Conservation (phyloP, 2,329 filamentous ascomycete genomes). For the Pseudonectria buxi region DNA sequence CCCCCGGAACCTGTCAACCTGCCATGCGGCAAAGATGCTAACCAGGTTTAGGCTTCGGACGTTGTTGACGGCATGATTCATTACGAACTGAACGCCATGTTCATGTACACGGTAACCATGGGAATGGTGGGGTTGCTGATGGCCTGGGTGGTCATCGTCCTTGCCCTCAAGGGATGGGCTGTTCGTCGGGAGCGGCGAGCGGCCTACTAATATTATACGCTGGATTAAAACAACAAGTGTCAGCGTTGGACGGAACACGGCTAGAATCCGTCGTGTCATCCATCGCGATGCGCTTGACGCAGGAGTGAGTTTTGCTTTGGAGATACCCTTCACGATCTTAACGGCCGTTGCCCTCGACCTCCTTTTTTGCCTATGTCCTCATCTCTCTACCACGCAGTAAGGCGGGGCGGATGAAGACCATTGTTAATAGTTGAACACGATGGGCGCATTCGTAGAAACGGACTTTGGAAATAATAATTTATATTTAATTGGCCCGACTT, state of each 20-base stretch:
- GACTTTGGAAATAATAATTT: no score
- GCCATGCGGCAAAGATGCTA: slow-evolving; percentile 13
- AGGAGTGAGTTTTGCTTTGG: slow-evolving; percentile 11
- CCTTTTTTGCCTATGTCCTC: not conserved
- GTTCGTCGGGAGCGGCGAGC: slow-evolving; percentile 37
- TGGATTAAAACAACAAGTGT: not conserved
- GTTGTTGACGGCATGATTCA: slow-evolving; percentile 70
- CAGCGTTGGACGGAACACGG: not conserved
- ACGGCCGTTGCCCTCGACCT: slow-evolving; percentile 5
- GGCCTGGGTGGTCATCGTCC: slow-evolving; percentile 71
- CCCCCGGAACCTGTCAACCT: not conserved
- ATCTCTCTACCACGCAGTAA: no score
- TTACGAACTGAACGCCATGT: slow-evolving; percentile 81
- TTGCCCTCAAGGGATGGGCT: slow-evolving; percentile 87
- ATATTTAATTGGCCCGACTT: no score
- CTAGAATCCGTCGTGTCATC: slow-evolving; percentile 1
- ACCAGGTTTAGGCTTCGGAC: slow-evolving; percentile 55
- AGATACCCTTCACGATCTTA: slow-evolving; percentile 20
- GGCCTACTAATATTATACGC: slow-evolving; percentile 1
- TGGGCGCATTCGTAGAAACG: not conserved
- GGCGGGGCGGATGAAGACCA: no score
- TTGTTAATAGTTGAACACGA: no score
- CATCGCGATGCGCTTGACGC: slow-evolving; percentile 4
- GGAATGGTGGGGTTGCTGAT: slow-evolving; percentile 77
- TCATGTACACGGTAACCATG: slow-evolving; percentile 83